phyloP scores from a whole-genome alignment of 2,329 filamentous ascomycete species.

The Monosporascus sp. region DNA sequence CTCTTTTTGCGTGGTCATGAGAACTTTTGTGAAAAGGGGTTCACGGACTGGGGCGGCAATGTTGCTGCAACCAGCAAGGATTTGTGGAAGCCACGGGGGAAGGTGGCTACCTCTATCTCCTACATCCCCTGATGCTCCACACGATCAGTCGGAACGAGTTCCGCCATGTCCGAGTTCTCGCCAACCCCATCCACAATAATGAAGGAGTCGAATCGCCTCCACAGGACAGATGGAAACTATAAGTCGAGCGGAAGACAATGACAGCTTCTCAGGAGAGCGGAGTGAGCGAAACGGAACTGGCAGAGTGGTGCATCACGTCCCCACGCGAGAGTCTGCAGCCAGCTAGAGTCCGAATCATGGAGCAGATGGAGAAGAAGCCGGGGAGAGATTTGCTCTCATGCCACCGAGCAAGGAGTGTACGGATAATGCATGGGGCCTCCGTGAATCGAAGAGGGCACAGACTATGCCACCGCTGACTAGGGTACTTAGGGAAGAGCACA shows the following conservation, averaged over 20 bases:
- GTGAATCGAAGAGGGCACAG: too few species aligned
- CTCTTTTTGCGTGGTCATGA: constrained; percentile 56
- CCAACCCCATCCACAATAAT: constrained; percentile 50
- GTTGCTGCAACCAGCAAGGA: constrained; percentile 9
- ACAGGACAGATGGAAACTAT: constrained; percentile 43
- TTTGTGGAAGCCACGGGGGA: constrained; percentile 53
- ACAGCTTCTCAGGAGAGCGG: too few species aligned
- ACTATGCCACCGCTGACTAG: too few species aligned
- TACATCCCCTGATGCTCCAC: constrained; percentile 60
- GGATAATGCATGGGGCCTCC: too few species aligned
- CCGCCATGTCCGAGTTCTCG: constrained; percentile 46
- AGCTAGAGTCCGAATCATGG: too few species aligned
- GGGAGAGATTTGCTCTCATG: too few species aligned
- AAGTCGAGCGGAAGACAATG: constrained; percentile 51
- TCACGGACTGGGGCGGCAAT: constrained; percentile 33
- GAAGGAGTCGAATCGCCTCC: constrained; percentile 46
- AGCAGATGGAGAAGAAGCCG: too few species aligned
- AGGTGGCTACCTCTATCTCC: constrained; percentile 50
- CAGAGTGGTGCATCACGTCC: too few species aligned
- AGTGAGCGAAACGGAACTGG: too few species aligned
- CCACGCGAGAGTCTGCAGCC: too few species aligned
- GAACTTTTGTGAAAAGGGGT: constrained; percentile 40
- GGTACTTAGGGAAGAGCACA: too few species aligned
- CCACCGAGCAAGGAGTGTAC: too few species aligned
- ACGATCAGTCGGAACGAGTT: constrained; percentile 44